Base-by-base conservation (phyloP, 306 rosid species). In the Gynostemma pentaphyllum region DNA sequence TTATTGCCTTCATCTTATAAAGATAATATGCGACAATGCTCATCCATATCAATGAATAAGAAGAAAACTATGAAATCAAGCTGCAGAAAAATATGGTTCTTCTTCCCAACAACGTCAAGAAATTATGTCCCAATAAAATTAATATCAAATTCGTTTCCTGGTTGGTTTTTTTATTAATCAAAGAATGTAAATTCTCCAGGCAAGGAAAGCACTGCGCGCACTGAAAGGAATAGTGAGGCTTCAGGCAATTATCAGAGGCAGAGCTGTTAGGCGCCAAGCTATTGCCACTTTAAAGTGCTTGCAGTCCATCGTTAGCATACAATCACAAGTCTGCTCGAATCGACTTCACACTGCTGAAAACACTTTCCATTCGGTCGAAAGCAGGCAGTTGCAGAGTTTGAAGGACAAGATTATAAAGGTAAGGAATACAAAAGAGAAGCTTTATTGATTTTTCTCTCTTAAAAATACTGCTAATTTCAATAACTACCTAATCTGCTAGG, bases 161-260 rank as follows among this genome's bases (percentile, higher is more conserved):
- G 9, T 8, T 73, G 30, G 9, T 32, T 41, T 22, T 40, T 34
- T 48, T 53, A 7, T 30, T 32, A 23, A 34, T 2, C 27, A 46
- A 46, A 65, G 16, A 46, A 34, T 47, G 27, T 47, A 19, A 29
- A 39, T 48, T 30, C 74, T 71, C 41, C 77, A 92, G 98, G 96
- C 98, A 67, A 92, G 73, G 76, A 86, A 86, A 72, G 98, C 98
- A 44, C 72, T 86, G 80, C 54, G 83, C 60, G 98, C 98, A 74
- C 73, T 92, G 68, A 88, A 82, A 81, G 98, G 98, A 69, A 88
- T 92, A 66, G 98, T 92, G 75, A 92, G 73, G 70, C 98, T 92
- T 51, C 98, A 92, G 81, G 98, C 98, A 14, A 79, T 92, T 41
- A 88, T 92, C 16, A 78, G 98, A 5, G 98, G 98, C 55, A 69